Percentiles rank a stretch among this genome's conserved stretches.
Evolutionary conservation across 2,329 filamentous ascomycete genomes (phyloP).

Genomic region (Botrytis tulipae): DNA sequence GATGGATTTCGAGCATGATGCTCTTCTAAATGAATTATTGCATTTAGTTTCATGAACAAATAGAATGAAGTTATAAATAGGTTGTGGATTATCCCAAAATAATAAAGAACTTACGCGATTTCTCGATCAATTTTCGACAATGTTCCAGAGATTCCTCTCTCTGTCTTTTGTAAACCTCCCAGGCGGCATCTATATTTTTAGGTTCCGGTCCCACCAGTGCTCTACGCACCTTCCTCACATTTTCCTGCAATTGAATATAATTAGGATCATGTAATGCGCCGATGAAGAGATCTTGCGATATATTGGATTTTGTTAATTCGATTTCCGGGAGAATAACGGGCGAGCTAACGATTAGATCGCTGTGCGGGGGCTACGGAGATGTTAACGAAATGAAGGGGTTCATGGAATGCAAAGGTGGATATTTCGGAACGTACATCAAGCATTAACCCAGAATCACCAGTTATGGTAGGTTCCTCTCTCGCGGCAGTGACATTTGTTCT

Average conservation of each 20-base stretch:
- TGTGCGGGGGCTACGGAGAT: conserved; percentile 24
- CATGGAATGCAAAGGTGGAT: neutral
- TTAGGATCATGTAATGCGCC: conserved; percentile 33
- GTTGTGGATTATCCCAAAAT: neutral
- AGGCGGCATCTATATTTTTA: conserved; percentile 45
- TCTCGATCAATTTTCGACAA: conserved; percentile 44
- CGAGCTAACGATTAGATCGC: conserved; percentile 28
- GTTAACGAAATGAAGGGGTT: conserved; percentile 16
- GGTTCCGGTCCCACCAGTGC: conserved; percentile 27
- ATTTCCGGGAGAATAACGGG: conserved; percentile 27
- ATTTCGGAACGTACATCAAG: neutral
- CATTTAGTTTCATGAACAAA: conserved; percentile 1
- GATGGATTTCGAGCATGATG: conserved; percentile 27
- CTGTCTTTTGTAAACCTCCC: conserved; percentile 46
- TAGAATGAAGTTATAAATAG: neutral
- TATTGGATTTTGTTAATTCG: conserved; percentile 28
- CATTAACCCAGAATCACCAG: conserved; percentile 1
- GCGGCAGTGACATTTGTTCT: neutral
- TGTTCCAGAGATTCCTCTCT: conserved; percentile 44
- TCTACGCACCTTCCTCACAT: conserved; percentile 31
- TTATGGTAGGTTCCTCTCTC: conserved; percentile 1
- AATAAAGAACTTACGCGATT: conserved; percentile 40
- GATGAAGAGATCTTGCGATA: conserved; percentile 32
- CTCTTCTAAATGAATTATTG: conserved; percentile 21
- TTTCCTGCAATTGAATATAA: conserved; percentile 36